phyloP scores from a whole-genome alignment of 495 filamentous ascomycete species.

The Penicillium lividum region DNA sequence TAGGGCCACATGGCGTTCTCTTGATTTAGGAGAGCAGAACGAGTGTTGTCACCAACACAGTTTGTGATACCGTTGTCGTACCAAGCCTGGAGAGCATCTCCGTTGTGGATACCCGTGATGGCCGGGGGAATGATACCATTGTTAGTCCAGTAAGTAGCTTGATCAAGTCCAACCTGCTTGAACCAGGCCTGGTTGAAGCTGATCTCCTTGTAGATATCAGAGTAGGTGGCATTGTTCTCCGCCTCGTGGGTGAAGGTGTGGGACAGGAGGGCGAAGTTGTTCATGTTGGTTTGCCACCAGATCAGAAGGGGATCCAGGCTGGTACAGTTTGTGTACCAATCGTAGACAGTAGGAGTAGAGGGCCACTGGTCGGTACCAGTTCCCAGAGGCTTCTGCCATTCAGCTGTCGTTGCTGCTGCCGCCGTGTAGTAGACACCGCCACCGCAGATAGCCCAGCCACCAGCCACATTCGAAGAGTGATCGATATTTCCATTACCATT shows the following conservation, averaged over 20 bases:
- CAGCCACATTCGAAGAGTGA: slow-evolving; percentile 38
- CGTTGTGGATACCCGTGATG: slow-evolving; percentile 67
- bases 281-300: slow-evolving; percentile 55
- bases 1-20: slow-evolving; percentile 56
- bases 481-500: slow-evolving; percentile 65
- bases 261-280: slow-evolving; percentile 57
- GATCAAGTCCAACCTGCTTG: slow-evolving; percentile 47
- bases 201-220: slow-evolving; percentile 57
- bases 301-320: slow-evolving; percentile 48
- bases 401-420: slow-evolving; percentile 49
- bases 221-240: slow-evolving; percentile 61
- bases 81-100: slow-evolving; percentile 61
- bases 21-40: slow-evolving; percentile 50
- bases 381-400: slow-evolving; percentile 59
- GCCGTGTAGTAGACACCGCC: slow-evolving; percentile 41
- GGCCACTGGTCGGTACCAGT: slow-evolving; percentile 60
- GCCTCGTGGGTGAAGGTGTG: slow-evolving; percentile 66
- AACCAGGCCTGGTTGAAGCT: slow-evolving; percentile 62
- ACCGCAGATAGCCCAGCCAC: slow-evolving; percentile 32
- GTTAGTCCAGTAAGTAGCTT: slow-evolving; percentile 43
- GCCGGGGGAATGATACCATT: slow-evolving; percentile 62
- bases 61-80: slow-evolving; percentile 57
- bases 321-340: slow-evolving; percentile 50
- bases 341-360: slow-evolving; percentile 41
- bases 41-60: slow-evolving; percentile 56